Percentiles rank a stretch among this genome's conserved stretches.
These are phyloP conservation scores for Uromyces viciae-fabae DNA, from an alignment of 1,284 basidiomycete species.

Conservation along the genomic window DNA sequence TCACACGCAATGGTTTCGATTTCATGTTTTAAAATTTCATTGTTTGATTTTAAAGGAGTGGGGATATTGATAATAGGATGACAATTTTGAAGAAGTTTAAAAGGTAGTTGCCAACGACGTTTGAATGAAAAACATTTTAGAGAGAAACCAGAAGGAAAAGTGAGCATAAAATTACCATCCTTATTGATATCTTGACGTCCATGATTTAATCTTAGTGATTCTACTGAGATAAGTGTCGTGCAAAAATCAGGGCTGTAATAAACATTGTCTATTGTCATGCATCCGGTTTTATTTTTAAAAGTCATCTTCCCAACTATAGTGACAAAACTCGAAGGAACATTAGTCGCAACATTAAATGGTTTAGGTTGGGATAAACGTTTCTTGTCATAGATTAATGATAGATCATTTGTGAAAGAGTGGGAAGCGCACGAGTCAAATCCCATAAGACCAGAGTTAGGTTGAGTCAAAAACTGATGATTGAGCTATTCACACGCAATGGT, in stretches of 20 bases:
- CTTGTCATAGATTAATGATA: not conserved
- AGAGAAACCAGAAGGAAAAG: not conserved
- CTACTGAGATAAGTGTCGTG: not conserved
- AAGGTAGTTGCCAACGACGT: not conserved
- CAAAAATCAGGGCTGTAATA: not conserved
- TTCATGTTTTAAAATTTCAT: too few species aligned
- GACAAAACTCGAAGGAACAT: not conserved
- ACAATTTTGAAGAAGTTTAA: too few species aligned
- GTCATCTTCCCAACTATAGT: conserved; percentile 10
- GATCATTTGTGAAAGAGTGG: not conserved
- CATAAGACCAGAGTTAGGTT: too few species aligned
- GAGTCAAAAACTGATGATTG: too few species aligned
- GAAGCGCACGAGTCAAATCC: conserved; percentile 1
- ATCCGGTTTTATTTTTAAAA: not conserved
- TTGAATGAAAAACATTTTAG: not conserved
- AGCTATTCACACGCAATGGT: too few species aligned
- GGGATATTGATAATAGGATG: too few species aligned
- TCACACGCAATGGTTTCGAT: too few species aligned
- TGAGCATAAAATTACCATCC: not conserved
- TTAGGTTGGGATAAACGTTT: not conserved
- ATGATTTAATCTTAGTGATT: not conserved
- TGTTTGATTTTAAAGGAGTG: too few species aligned
- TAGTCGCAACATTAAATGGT: not conserved
- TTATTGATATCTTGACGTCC: not conserved
- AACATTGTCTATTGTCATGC: not conserved